Evolutionary conservation across 2,329 filamentous ascomycete genomes (phyloP), one percentile per base, ranked within the genome.

Genomic region (Clonostachys rhizophaga): DNA sequence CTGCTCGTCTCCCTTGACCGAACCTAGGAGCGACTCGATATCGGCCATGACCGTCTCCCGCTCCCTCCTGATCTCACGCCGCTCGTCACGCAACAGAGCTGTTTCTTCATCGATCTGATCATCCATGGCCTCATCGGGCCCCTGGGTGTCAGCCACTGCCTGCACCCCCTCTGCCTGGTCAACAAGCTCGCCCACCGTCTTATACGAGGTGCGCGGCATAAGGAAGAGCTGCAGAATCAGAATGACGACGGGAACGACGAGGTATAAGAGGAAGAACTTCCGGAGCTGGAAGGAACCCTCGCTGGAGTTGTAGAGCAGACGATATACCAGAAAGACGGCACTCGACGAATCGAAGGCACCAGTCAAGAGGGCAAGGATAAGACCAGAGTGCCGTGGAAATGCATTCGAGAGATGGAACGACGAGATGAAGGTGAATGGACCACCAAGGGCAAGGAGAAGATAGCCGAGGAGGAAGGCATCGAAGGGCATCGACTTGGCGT

Each of bases 331-430:
- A 55, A 91, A 92, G 6, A 92, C 64, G 6, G 87, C 87, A 54
- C 86, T 90, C 2, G 87, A 91, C 1, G 87, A 84, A 63, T 95
- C 89, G 61, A 94, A 95, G 5, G 88, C 87, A 6, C 89, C 89
- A 0, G 88, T 92, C 45, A 95, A 68, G 34, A 90, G 74, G 3
- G 89, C 88, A 9, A 95, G 72, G 52, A 95, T 89, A n/a, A 89
- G 70, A 2, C 89, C 89, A 2, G 87, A 87, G 58, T 86, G 78
- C 44, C 77, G 77, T 1, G 89, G 89, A 59, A 95, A 92, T 4
- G 89, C 84, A 63, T 94, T 94, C 37, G 87, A 90, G 37, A 94
- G 78, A 61, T 94, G 89, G 65, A 92, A 92, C 4, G 86, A 87
- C 9, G 87, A 84, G 48, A 94, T 89, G 65, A 90, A 94, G 45